Evolutionary conservation across 352 stramenopile species (phyloP).

Genomic region (Phytophthora multivora): DNA sequence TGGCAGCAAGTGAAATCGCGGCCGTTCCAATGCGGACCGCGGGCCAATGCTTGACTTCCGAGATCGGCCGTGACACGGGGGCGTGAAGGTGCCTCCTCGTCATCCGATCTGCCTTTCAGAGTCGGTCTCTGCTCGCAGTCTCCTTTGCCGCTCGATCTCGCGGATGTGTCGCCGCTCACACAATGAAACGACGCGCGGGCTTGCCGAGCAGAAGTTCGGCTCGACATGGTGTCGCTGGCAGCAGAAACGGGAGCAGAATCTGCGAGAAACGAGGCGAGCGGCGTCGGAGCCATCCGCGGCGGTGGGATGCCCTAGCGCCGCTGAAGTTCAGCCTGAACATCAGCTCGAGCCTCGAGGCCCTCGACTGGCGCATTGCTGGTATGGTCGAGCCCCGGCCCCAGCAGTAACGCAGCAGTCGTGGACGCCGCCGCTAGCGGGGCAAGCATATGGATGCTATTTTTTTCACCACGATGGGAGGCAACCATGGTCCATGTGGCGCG

Average conservation of each 20-base stretch:
- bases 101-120: constrained; percentile 31
- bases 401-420: constrained; percentile 26
- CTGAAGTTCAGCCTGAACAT: not conserved
- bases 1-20: constrained; percentile 4
- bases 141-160: constrained; percentile 26
- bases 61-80: constrained; percentile 24
- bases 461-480: constrained; percentile 21
- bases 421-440: not conserved
- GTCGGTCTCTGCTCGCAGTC: constrained; percentile 18
- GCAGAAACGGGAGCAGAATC: constrained; percentile 22
- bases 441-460: constrained; percentile 28
- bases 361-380: constrained; percentile 6
- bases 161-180: constrained; percentile 23
- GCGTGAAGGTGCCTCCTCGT: constrained; percentile 18
- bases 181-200: constrained; percentile 27
- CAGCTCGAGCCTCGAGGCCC: no score
- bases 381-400: not conserved
- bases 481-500: constrained; percentile 15
- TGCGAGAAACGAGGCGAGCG: constrained; percentile 17
- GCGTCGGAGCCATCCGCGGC: constrained; percentile 6
- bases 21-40: constrained; percentile 1
- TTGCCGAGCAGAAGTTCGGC: not conserved
- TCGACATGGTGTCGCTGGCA: constrained; percentile 4
- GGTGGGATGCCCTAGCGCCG: constrained; percentile 1
- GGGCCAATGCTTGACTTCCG: constrained; percentile 5